Evolutionary conservation across 768 basidiomycete species (phyloP).

Genomic region (Collybiopsis confluens): DNA sequence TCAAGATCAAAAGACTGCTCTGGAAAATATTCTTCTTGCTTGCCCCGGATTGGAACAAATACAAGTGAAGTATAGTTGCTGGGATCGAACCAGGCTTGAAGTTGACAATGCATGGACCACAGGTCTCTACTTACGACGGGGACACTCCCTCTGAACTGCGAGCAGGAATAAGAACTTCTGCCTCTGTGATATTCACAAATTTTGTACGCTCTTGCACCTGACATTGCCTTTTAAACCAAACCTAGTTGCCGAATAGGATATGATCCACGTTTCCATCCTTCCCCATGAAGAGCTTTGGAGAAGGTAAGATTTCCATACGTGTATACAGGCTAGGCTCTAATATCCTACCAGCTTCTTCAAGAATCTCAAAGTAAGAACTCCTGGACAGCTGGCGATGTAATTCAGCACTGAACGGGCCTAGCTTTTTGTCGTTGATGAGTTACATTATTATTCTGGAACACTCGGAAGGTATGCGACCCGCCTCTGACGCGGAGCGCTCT

Average conservation of each 20-base stretch:
- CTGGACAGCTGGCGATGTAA: not conserved
- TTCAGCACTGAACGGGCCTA: conserved; percentile 17
- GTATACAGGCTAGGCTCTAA: not conserved
- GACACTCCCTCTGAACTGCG: conserved; percentile 76
- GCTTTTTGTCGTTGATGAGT: conserved; percentile 78
- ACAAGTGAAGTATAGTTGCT: conserved; percentile 33
- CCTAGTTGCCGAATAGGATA: conserved; percentile 52
- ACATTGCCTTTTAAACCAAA: not conserved
- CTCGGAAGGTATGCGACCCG: conserved; percentile 62
- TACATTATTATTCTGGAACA: conserved; percentile 81
- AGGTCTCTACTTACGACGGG: conserved; percentile 83
- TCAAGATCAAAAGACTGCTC: conserved; percentile 75
- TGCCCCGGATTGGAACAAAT: conserved; percentile 62
- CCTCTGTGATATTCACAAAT: conserved; percentile 85
- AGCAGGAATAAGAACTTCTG: conserved; percentile 62
- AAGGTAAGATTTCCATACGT: conserved; percentile 33
- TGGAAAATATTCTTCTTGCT: conserved; percentile 60
- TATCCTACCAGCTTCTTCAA: conserved; percentile 57
- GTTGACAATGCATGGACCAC: not conserved
- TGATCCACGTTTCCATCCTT: conserved; percentile 78
- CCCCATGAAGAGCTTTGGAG: conserved; percentile 86
- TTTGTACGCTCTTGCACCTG: conserved; percentile 46
- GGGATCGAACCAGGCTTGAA: not conserved
- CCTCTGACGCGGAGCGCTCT: not conserved
- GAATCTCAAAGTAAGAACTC: conserved; percentile 48